These are phyloP conservation scores for Alternaria triticimaculans DNA, from an alignment of 2,329 filamentous ascomycete species.

Conservation along the genomic window DNA sequence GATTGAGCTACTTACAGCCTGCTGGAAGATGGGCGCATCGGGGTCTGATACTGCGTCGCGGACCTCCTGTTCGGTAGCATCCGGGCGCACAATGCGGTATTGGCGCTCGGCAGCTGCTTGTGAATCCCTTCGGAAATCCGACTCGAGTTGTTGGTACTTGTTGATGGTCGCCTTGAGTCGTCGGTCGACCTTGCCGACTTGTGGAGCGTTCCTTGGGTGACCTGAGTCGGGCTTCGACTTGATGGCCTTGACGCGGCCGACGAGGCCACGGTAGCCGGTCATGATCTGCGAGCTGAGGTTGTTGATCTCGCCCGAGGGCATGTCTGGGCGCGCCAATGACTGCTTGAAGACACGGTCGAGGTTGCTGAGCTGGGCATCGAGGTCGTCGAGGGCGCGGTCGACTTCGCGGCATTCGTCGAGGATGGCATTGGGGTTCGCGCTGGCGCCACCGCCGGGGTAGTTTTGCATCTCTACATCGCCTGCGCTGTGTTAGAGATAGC, in stretches of 20 bases:
- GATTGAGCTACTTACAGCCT: conserved; percentile 62
- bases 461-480: conserved; percentile 72
- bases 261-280: conserved; percentile 79
- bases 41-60: conserved; percentile 75
- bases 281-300: conserved; percentile 79
- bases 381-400: conserved; percentile 75
- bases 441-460: conserved; percentile 48
- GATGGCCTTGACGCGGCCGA: conserved; percentile 78
- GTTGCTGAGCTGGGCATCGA: conserved; percentile 75
- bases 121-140: conserved; percentile 78
- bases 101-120: conserved; percentile 86
- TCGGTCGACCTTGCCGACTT: conserved; percentile 81
- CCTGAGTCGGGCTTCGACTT: conserved; percentile 82
- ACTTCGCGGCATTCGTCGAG: conserved; percentile 86
- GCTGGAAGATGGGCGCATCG: conserved; percentile 83
- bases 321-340: conserved; percentile 77
- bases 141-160: conserved; percentile 80
- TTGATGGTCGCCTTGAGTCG: conserved; percentile 82
- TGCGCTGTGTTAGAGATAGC: conserved; percentile 30
- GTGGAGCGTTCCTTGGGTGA: conserved; percentile 74
- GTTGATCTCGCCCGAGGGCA: conserved; percentile 74
- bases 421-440: conserved; percentile 71
- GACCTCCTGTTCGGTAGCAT: conserved; percentile 80
- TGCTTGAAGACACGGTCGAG: conserved; percentile 74
- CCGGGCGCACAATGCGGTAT: conserved; percentile 85